A percentile compares a stretch with the other conserved stretches of the same genome.
Evolutionary conservation across 148 eudicot genomes (phyloP).

Genomic region (Hydrangea macrophylla): DNA sequence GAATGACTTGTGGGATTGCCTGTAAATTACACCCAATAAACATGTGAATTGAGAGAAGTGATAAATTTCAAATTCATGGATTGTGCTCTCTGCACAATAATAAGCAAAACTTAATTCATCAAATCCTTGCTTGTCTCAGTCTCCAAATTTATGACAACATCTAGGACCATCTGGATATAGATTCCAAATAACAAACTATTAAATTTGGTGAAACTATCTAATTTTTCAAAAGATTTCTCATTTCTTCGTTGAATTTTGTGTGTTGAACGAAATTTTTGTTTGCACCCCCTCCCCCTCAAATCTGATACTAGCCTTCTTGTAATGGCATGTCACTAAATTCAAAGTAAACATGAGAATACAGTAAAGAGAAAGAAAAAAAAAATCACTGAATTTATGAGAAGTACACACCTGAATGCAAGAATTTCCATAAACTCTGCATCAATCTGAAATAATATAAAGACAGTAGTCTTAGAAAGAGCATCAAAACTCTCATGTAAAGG

Average conservation of each 20-base stretch:
- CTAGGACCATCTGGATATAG: no score
- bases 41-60: conserved; percentile 1
- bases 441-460: conserved; percentile 41
- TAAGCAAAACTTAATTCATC: conserved; percentile 1
- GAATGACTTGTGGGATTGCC: conserved; percentile 71
- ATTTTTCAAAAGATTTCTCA: no score
- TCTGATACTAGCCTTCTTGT: not conserved
- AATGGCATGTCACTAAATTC: not conserved
- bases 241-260: no score
- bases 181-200: not conserved
- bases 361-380: not conserved
- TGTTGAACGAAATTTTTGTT: no score
- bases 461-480: conserved; percentile 7
- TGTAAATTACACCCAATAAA: conserved; percentile 24
- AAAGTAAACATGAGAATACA: not conserved
- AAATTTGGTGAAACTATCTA: no score
- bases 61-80: not conserved
- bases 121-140: not conserved
- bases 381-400: not conserved
- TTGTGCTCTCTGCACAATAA: not conserved
- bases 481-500: not conserved
- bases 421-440: conserved; percentile 70
- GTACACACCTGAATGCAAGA: conserved; percentile 60
- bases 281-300: no score
- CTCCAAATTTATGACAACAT: not conserved